Evolutionary conservation across 2,329 filamentous ascomycete genomes (phyloP).

Genomic region (Ophiostoma sp.): DNA sequence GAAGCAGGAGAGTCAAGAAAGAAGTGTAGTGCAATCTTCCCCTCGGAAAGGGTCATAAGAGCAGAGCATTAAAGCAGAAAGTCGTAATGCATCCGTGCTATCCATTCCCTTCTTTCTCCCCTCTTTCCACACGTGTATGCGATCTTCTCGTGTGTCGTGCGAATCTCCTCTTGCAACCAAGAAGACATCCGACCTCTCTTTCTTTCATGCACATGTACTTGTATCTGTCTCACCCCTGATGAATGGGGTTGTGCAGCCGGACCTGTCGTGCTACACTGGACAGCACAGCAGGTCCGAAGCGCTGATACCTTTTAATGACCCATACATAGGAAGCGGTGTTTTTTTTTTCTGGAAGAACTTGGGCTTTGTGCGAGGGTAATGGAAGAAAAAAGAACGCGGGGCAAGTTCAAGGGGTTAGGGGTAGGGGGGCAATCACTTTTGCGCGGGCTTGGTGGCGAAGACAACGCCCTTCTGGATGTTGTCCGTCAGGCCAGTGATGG

Average conservation of each 20-base stretch:
- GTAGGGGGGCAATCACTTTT: slow-evolving; percentile 64
- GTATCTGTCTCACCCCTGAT: slow-evolving; percentile 3
- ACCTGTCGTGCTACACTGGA: slow-evolving; percentile 18
- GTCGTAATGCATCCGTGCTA: slow-evolving; percentile 11
- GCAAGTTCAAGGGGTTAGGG: slow-evolving; percentile 3
- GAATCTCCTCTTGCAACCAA: not conserved
- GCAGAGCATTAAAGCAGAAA: not conserved
- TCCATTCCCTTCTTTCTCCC: slow-evolving; percentile 15
- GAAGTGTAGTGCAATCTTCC: not conserved
- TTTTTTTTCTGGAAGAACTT: slow-evolving; percentile 14
- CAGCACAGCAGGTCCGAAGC: slow-evolving; percentile 12
- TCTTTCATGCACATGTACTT: not conserved
- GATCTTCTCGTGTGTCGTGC: not conserved
- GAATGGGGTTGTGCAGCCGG: not conserved
- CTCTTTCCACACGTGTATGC: slow-evolving; percentile 6
- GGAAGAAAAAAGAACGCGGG: slow-evolving; percentile 9
- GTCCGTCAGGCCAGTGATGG: slow-evolving; percentile 72
- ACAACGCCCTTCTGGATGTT: slow-evolving; percentile 93
- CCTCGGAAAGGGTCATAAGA: not conserved
- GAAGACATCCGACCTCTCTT: not conserved
- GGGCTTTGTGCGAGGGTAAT: slow-evolving; percentile 13
- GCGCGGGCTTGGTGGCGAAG: slow-evolving; percentile 80
- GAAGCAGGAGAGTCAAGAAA: slow-evolving; percentile 11
- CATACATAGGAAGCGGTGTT: slow-evolving; percentile 10
- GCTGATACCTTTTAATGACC: slow-evolving; percentile 1